These are phyloP conservation scores for Colletotrichum siamense DNA, from an alignment of 2,329 filamentous ascomycete species.

Conservation along the genomic window DNA sequence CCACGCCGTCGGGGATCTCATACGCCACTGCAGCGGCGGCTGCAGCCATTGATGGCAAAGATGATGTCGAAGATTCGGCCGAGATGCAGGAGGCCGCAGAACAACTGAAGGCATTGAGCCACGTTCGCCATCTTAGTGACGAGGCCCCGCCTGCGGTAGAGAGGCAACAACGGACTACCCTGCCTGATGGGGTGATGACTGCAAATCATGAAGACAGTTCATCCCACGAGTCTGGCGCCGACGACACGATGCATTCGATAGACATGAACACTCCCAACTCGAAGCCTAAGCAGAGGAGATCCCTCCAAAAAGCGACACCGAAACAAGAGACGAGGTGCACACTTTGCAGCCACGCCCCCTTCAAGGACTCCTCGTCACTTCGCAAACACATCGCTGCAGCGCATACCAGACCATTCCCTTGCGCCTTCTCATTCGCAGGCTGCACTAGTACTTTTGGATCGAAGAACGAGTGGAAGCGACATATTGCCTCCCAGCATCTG, in stretches of 20 bases:
- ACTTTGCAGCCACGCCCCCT: constrained; percentile 68
- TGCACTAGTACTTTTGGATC: constrained; percentile 85
- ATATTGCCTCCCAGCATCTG: constrained; percentile 90
- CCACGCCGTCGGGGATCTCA: neutral
- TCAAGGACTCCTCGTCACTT: constrained; percentile 70
- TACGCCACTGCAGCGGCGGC: constrained; percentile 16
- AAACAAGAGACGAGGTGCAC: constrained; percentile 68
- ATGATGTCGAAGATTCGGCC: constrained; percentile 66
- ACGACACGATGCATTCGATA: constrained; percentile 40
- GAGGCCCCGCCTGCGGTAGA: constrained; percentile 30
- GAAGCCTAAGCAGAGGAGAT: constrained; percentile 50
- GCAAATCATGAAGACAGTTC: constrained; percentile 44
- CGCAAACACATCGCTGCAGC: constrained; percentile 72
- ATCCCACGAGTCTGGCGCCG: constrained; percentile 44
- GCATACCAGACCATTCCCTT: constrained; percentile 79
- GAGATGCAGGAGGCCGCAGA: constrained; percentile 74
- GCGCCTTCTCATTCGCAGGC: constrained; percentile 83
- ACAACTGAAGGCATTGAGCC: constrained; percentile 69
- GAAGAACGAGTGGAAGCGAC: constrained; percentile 98
- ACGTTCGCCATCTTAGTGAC: constrained; percentile 54
- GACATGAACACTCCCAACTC: constrained; percentile 40
- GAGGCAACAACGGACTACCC: constrained; percentile 39
- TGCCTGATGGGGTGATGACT: constrained; percentile 42
- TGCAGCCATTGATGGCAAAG: constrained; percentile 39
- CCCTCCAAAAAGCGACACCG: constrained; percentile 49